Evolutionary conservation across 345 rosid genomes (phyloP), one percentile per base, ranked within the genome.

Genomic region (Bruguiera parviflora): DNA sequence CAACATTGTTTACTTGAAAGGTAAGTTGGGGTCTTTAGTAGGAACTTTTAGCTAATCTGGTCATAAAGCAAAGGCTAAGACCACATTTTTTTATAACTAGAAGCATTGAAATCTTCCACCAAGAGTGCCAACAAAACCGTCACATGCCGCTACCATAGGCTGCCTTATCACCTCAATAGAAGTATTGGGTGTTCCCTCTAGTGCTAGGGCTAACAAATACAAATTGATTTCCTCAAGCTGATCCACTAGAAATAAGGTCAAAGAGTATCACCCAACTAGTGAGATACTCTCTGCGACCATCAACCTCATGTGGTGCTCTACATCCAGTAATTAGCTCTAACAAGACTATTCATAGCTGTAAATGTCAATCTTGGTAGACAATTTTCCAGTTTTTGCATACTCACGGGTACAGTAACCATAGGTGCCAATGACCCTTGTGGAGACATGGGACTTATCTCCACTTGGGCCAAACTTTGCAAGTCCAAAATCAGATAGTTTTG

Each of bases 401-500:
- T 66, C 71, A 32, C 71, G 71, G 6, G 71, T 67, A 60, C 70
- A 73, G 24, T 73, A 73, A 39, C 76, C 71, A 37, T 66, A 73
- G 49, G 67, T 66, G 13, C 71, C 71, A 71, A 73, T 73, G 47
- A 66, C 76, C 37, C 67, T 66, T 11, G 71, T 73, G 46, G 71
- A 66, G 71, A 73, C 76, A 53, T 66, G 71, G 6, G 71, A 66
- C 25, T 66, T 25, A 0, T 66, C 71, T 15, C 71, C 71, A 6
- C 25, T 31, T 0, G 76, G 76, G 29, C 67, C 71, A 32, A 73
- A 73, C 13, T 73, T 73, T 19, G 71, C 71, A 6, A 73, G 76
- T 31, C 76, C 76, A 39, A 73, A 73, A 61, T 73, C 76, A 8
- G 76, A 66, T 22, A 60, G 67, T 52, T 73, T 73, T 1, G 71